Evolutionary conservation across 2,329 filamentous ascomycete species (phyloP).

Genomic region (Monilinia fructicola): DNA sequence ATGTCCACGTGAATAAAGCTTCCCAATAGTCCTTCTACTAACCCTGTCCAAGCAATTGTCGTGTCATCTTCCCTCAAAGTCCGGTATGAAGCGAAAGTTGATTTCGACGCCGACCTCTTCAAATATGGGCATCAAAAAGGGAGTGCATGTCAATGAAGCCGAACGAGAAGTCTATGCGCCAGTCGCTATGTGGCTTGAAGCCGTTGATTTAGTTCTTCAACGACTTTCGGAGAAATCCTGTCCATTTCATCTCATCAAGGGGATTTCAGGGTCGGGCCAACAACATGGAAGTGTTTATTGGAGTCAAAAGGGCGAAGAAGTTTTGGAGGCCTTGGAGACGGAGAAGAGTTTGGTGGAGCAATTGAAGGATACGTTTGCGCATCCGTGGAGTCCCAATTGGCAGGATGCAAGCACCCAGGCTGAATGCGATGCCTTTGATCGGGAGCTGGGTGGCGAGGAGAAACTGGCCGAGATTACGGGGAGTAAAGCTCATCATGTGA

Average conservation of each 20-base stretch:
- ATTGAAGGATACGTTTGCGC: slow-evolving; percentile 68
- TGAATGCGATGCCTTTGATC: slow-evolving; percentile 88
- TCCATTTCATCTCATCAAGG: slow-evolving; percentile 72
- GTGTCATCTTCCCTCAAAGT: slow-evolving; percentile 81
- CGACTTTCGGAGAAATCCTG: slow-evolving; percentile 68
- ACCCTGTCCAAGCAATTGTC: slow-evolving; percentile 63
- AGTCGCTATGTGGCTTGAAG: slow-evolving; percentile 91
- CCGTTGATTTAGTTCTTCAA: slow-evolving; percentile 78
- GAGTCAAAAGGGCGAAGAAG: slow-evolving; percentile 65
- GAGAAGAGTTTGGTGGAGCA: slow-evolving; percentile 68
- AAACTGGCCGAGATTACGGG: slow-evolving; percentile 78
- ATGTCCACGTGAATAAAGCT: slow-evolving; percentile 31
- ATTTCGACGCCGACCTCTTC: slow-evolving; percentile 83
- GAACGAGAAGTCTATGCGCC: slow-evolving; percentile 92
- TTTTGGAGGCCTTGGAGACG: slow-evolving; percentile 62
- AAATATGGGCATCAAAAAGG: slow-evolving; percentile 82
- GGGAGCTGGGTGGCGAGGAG: slow-evolving; percentile 62
- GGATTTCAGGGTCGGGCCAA: slow-evolving; percentile 89
- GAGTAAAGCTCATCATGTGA: slow-evolving; percentile 90
- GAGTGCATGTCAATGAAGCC: slow-evolving; percentile 76
- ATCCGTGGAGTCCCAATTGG: slow-evolving; percentile 93
- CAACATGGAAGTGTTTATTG: slow-evolving; percentile 98
- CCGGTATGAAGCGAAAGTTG: slow-evolving; percentile 82
- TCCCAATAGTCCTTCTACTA: slow-evolving; percentile 25
- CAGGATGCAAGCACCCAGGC: slow-evolving; percentile 93